Conservation (phyloP, 192 early-diverging fungal species). For the Helicostylum pulchrum region DNA sequence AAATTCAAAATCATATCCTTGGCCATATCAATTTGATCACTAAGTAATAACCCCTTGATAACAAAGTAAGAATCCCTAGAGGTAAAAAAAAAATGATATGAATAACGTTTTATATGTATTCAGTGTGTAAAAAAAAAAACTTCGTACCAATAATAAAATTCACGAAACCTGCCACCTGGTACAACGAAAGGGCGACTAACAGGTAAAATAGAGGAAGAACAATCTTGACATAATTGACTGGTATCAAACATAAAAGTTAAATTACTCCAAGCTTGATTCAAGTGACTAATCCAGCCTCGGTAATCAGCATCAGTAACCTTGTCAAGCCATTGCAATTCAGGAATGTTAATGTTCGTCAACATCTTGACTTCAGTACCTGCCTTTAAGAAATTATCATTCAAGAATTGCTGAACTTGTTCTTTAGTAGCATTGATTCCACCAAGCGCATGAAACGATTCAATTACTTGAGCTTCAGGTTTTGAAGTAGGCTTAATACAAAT, state of each 20-base stretch:
- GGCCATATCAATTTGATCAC: conserved; percentile 47
- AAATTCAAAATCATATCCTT: conserved; percentile 59
- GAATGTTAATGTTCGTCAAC: conserved; percentile 30
- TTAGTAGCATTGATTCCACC: conserved; percentile 35
- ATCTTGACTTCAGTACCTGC: conserved; percentile 49
- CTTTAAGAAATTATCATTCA: conserved; percentile 53
- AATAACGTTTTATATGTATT: background rate
- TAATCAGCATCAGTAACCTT: conserved; percentile 45
- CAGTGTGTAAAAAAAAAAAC: too few species aligned
- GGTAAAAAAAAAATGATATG: background rate
- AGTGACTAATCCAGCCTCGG: conserved; percentile 40
- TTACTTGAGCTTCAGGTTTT: conserved; percentile 49
- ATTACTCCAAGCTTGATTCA: conserved; percentile 59
- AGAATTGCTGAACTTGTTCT: conserved; percentile 43
- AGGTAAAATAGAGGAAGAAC: conserved; percentile 52
- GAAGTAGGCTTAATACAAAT: conserved; percentile 46
- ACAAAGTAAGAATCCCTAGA: conserved; percentile 65
- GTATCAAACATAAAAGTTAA: conserved; percentile 56
- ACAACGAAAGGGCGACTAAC: conserved; percentile 63
- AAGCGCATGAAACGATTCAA: conserved; percentile 48
- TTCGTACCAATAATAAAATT: conserved; percentile 64
- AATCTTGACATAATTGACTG: conserved; percentile 50
- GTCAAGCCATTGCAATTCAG: conserved; percentile 44
- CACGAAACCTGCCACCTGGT: conserved; percentile 70
- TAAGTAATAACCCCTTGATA: conserved; percentile 59